Conservation (phyloP, 1,284 basidiomycete genomes). For the Stereum hirsutum region DNA sequence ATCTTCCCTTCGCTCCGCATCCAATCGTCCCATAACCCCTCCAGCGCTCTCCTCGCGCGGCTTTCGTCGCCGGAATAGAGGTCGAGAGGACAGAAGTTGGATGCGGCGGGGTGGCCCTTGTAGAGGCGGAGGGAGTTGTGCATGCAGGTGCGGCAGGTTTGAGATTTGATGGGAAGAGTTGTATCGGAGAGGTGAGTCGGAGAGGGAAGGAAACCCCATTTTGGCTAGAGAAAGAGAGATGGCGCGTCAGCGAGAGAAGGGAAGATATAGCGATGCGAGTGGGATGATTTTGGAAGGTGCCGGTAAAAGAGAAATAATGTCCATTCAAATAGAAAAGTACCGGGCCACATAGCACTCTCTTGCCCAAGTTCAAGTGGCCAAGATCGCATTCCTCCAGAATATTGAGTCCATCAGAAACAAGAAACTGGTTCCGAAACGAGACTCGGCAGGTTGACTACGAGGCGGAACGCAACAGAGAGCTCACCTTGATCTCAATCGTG, state of each 20-base stretch:
- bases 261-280: too few relatives aligned
- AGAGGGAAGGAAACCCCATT: slow-evolving; percentile 86
- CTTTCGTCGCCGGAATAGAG: slow-evolving; percentile 62
- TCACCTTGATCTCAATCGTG: slow-evolving; percentile 88
- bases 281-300: too few relatives aligned
- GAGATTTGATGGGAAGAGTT: slow-evolving; percentile 52
- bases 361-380: too few relatives aligned
- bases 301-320: too few relatives aligned
- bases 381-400: too few relatives aligned
- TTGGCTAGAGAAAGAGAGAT: slow-evolving; percentile 51
- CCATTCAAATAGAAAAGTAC: too few relatives aligned
- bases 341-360: too few relatives aligned
- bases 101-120: slow-evolving; percentile 29
- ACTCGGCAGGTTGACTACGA: too few relatives aligned
- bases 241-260: slow-evolving; percentile 1
- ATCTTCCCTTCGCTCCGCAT: slow-evolving; percentile 42
- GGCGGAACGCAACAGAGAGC: too few relatives aligned
- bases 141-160: slow-evolving; percentile 83
- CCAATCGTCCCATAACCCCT: slow-evolving; percentile 71
- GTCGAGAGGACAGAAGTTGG: slow-evolving; percentile 79
- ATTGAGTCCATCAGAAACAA: too few relatives aligned
- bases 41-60: slow-evolving; percentile 58
- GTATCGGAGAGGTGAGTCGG: slow-evolving; percentile 44
- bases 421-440: too few relatives aligned
- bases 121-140: slow-evolving; percentile 54